phyloP scores from a whole-genome alignment of 139 green algal genomes.

The Desmodesmus armatus region DNA sequence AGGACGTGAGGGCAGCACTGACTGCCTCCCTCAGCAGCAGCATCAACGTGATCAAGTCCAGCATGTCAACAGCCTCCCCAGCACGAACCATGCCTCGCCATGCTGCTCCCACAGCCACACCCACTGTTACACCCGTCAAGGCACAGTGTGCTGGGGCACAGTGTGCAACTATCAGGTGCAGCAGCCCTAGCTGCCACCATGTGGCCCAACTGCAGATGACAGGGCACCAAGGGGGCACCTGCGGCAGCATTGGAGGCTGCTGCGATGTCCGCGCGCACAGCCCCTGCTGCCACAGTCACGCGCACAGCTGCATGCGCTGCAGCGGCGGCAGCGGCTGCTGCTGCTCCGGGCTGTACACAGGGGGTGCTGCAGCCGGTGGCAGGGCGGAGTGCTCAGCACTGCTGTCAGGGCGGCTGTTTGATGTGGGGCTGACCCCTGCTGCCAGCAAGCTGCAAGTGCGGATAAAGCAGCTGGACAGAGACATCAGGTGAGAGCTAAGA shows the following conservation, averaged over 20 bases:
- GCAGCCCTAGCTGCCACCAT: neutral
- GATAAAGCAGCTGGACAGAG: slow-evolving; percentile 19
- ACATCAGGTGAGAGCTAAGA: neutral
- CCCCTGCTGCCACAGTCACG: neutral
- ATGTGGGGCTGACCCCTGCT: neutral
- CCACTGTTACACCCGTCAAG: neutral
- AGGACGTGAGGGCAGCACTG: neutral
- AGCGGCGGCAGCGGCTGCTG: neutral
- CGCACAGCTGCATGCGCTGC: neutral
- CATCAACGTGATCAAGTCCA: neutral
- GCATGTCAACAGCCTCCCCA: neutral
- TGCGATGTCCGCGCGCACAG: neutral
- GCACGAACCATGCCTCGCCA: neutral
- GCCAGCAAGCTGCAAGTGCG: neutral
- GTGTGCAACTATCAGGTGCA: neutral
- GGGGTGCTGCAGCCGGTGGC: neutral
- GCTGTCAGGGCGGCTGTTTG: neutral
- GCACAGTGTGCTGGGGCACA: no score
- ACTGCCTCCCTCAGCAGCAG: neutral
- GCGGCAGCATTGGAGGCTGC: neutral
- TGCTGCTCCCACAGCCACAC: neutral
- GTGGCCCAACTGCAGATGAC: no score
- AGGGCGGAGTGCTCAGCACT: no score
- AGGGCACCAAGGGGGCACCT: neutral
- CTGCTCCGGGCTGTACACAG: neutral